Conservation (phyloP, 768 basidiomycete species). For the Tricholoma hemisulphureum region DNA sequence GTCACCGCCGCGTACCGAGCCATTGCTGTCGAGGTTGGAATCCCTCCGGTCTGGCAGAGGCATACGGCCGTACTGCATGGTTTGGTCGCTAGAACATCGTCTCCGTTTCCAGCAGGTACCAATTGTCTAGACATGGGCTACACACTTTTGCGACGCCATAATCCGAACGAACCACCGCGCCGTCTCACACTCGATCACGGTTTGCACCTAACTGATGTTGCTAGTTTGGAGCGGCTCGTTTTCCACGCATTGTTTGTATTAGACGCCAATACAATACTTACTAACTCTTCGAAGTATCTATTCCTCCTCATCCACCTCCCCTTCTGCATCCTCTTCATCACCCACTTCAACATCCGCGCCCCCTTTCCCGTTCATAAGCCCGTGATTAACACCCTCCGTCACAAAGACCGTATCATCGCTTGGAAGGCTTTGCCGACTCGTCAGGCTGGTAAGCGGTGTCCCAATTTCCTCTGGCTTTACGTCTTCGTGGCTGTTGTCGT, state of each 20-base stretch:
- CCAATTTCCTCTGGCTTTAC: slow-evolving; percentile 54
- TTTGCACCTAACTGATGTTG: neutral
- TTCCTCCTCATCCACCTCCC: slow-evolving; percentile 41
- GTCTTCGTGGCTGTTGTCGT: slow-evolving; percentile 23
- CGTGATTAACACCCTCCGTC: slow-evolving; percentile 14
- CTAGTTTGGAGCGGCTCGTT: slow-evolving; percentile 33
- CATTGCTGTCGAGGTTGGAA: slow-evolving; percentile 53
- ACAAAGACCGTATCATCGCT: slow-evolving; percentile 57
- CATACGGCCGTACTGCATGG: slow-evolving; percentile 63
- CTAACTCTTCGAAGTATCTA: neutral
- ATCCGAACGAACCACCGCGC: slow-evolving; percentile 7
- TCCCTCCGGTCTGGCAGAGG: slow-evolving; percentile 52
- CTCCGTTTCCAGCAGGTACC: neutral
- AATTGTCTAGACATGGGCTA: slow-evolving; percentile 17
- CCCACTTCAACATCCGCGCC: slow-evolving; percentile 17
- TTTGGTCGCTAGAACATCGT: slow-evolving; percentile 47
- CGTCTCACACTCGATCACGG: slow-evolving; percentile 1
- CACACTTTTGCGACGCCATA: slow-evolving; percentile 35
- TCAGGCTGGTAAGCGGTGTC: slow-evolving; percentile 48
- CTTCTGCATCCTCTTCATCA: slow-evolving; percentile 30
- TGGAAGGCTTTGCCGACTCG: slow-evolving; percentile 54
- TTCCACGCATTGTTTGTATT: slow-evolving; percentile 24
- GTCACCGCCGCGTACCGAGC: slow-evolving; percentile 49
- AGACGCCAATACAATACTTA: slow-evolving; percentile 25
- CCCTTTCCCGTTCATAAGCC: neutral